Evolutionary conservation across 805 yeast genomes (phyloP), one percentile per base, ranked within the genome.

Genomic region (Ogataea kodamae): DNA sequence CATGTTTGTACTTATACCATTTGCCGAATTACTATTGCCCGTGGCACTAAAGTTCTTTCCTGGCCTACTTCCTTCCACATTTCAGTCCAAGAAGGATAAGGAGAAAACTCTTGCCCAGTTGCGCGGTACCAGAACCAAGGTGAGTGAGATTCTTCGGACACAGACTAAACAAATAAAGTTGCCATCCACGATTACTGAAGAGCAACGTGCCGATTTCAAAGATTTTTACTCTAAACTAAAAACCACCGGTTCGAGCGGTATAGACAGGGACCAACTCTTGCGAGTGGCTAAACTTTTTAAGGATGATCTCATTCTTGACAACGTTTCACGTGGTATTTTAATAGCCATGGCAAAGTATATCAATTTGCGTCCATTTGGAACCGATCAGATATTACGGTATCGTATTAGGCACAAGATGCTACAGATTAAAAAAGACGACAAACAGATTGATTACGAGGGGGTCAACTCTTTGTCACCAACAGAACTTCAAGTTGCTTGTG

Each of bases 271-370:
- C 22, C 90, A 84, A 54, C 68, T 88, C 39, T 62, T 81, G 27
- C 67, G 74, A 40, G 96, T 90, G 22, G 96, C 97, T 10, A 73
- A 88, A 52, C 64, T 88, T 67, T 92, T 92, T 67, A 89, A 86
- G 62, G 95, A 92, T 61, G 98, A 90, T 63, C 76, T 80, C 46
- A 89, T 92, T 16, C 73, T 90, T 52, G 98, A 90, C 67, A 90
- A 90, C 64, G 72, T 87, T 60, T 81, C 92, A 21, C 76, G 97
- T 48, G 84, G 94, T 22, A 95, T 88, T 59, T 72, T 90, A 49
- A 83, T 85, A 33, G 97, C 96, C 12, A 81, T 90, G 81, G 80
- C 95, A 31, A 83, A 78, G 61, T 92, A 89, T 62, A 84, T 90
- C 77, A 82, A 84, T 35, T 64, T 90, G 42, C 82, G 85, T 48